Conservation (phyloP, 2,329 filamentous ascomycete species). For the Fusarium pininemorale region DNA sequence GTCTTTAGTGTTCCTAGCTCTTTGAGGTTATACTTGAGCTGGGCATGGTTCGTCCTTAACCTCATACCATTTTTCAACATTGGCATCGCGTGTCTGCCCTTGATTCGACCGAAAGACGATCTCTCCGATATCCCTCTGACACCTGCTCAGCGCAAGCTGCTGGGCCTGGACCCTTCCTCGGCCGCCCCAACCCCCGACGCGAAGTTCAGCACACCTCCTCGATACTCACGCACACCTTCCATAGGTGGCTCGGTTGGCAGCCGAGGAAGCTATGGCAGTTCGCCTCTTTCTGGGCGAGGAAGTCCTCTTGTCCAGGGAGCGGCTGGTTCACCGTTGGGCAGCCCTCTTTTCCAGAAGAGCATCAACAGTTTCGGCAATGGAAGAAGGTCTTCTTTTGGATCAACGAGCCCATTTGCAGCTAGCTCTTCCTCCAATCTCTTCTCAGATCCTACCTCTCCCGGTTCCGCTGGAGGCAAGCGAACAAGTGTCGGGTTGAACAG, state of each 20-base stretch:
- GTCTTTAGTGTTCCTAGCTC: constrained; percentile 45
- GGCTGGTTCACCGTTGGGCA: constrained; percentile 52
- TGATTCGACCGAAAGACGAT: constrained; percentile 77
- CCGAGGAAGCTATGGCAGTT: constrained; percentile 64
- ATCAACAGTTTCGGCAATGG: constrained; percentile 61
- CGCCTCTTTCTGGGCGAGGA: constrained; percentile 65
- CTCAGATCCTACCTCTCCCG: constrained; percentile 73
- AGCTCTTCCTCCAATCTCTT: constrained; percentile 60
- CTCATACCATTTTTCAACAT: constrained; percentile 76
- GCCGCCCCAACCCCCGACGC: constrained; percentile 72
- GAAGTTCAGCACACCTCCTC: constrained; percentile 82
- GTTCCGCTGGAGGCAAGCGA: constrained; percentile 71
- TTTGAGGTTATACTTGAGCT: constrained; percentile 51
- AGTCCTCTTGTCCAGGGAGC: constrained; percentile 54
- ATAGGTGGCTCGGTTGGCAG: constrained; percentile 69
- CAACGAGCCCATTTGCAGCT: constrained; percentile 60
- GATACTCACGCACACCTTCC: constrained; percentile 81
- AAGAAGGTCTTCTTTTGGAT: constrained; percentile 70
- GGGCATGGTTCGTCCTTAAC: constrained; percentile 60
- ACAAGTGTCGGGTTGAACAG: constrained; percentile 84
- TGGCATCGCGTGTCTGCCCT: constrained; percentile 72
- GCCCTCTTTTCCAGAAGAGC: constrained; percentile 74
- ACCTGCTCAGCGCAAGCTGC: constrained; percentile 75
- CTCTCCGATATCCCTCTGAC: constrained; percentile 91
- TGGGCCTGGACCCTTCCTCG: constrained; percentile 78